These are phyloP conservation scores for Nigrospora sphaerica DNA, from an alignment of 2,329 filamentous ascomycete species.

Conservation along the genomic window DNA sequence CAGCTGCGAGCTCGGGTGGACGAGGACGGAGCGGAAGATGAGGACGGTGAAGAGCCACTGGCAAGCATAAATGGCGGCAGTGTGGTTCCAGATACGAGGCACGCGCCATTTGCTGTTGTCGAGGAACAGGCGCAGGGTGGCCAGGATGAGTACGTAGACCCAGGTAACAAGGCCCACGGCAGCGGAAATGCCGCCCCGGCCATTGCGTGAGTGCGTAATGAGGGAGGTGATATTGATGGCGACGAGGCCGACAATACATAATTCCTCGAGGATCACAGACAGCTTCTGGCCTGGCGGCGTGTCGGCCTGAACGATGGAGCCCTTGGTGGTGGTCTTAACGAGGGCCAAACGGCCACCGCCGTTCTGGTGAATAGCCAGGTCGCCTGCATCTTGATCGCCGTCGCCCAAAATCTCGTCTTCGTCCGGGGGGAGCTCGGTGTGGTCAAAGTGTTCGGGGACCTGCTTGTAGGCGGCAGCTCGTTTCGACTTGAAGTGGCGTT, in stretches of 20 bases:
- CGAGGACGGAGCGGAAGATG: constrained; percentile 77
- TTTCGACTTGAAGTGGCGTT: constrained; percentile 44
- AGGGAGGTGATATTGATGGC: constrained; percentile 61
- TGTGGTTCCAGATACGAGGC: constrained; percentile 85
- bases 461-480: constrained; percentile 50
- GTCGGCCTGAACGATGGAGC: constrained; percentile 64
- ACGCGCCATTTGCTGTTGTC: constrained; percentile 59
- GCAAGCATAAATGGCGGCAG: constrained; percentile 70
- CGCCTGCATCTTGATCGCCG: constrained; percentile 50
- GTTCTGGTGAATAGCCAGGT: constrained; percentile 40
- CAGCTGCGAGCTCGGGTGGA: constrained; percentile 62
- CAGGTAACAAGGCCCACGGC: constrained; percentile 66
- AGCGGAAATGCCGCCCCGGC: constrained; percentile 50
- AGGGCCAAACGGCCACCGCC: constrained; percentile 49
- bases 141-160: constrained; percentile 73
- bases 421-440: constrained; percentile 45
- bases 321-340: constrained; percentile 53
- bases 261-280: constrained; percentile 65
- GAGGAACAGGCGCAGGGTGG: constrained; percentile 62
- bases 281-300: constrained; percentile 67
- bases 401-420: constrained; percentile 37
- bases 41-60: constrained; percentile 74
- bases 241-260: constrained; percentile 66
- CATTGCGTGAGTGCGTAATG: constrained; percentile 50
- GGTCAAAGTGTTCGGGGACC: constrained; percentile 38